Conservation (phyloP, 345 rosid genomes). For the Mallotus nudiflorus region DNA sequence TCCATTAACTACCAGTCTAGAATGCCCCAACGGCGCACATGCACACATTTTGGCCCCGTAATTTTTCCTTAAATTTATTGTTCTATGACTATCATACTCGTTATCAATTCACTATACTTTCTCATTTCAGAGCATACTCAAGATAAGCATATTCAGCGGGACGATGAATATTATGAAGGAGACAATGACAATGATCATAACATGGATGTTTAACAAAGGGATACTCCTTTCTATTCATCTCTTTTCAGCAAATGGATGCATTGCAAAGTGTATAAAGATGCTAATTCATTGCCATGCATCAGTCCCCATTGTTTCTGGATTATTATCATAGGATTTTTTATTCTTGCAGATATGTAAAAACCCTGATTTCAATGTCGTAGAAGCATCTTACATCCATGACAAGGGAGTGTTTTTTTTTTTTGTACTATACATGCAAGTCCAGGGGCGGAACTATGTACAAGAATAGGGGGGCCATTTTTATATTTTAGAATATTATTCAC, state of each 20-base stretch:
- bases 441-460: too few relatives aligned
- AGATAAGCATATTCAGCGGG: conserved; percentile 89
- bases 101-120: background rate
- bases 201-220: conserved; percentile 36
- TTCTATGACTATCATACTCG: background rate
- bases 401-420: too few relatives aligned
- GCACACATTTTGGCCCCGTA: background rate
- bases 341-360: background rate
- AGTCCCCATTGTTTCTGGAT: background rate
- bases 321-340: background rate
- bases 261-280: background rate
- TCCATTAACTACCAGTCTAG: background rate
- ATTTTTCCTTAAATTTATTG: background rate
- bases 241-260: background rate
- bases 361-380: background rate
- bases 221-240: background rate
- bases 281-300: background rate
- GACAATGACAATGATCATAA: conserved; percentile 79
- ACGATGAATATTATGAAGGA: conserved; percentile 83
- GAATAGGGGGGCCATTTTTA: too few relatives aligned
- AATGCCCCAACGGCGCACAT: background rate
- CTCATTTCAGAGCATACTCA: conserved; percentile 67
- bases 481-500: too few relatives aligned
- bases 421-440: too few relatives aligned
- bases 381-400: too few relatives aligned